These are phyloP conservation scores for Cyclaneusma minus DNA, from an alignment of 2,329 filamentous ascomycete genomes.

Conservation along the genomic window DNA sequence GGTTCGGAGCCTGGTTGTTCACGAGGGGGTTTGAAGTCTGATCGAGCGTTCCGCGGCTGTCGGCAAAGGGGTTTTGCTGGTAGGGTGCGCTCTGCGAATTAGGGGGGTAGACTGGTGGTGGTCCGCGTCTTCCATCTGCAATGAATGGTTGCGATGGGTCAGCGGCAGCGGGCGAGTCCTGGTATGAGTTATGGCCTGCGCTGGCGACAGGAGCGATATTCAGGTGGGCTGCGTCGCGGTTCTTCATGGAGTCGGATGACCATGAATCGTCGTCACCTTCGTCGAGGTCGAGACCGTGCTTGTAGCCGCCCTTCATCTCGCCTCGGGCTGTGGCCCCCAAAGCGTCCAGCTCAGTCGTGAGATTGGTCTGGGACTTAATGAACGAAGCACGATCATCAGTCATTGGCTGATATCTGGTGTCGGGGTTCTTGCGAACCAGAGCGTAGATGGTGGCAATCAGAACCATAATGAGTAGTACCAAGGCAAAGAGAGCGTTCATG, in stretches of 20 bases:
- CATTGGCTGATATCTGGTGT: slow-evolving; percentile 92
- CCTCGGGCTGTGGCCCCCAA: slow-evolving; percentile 78
- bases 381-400: slow-evolving; percentile 90
- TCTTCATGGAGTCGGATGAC: slow-evolving; percentile 39
- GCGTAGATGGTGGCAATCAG: slow-evolving; percentile 64
- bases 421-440: slow-evolving; percentile 83
- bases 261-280: slow-evolving; percentile 59
- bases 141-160: slow-evolving; percentile 35
- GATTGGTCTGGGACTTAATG: slow-evolving; percentile 85
- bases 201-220: slow-evolving; percentile 16
- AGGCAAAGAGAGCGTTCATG: slow-evolving; percentile 68
- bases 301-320: slow-evolving; percentile 47
- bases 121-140: slow-evolving; percentile 22
- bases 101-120: slow-evolving; percentile 17
- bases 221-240: slow-evolving; percentile 24
- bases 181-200: slow-evolving; percentile 12
- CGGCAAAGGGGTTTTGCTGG: too few relatives aligned
- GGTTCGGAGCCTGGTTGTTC: slow-evolving; percentile 10
- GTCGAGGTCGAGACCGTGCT: slow-evolving; percentile 46
- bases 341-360: slow-evolving; percentile 82
- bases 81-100: too few relatives aligned
- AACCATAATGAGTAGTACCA: slow-evolving; percentile 71
- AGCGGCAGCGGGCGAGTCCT: slow-evolving; percentile 27
- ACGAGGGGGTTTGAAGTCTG: slow-evolving; percentile 12
- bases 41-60: too few relatives aligned